Conservation (phyloP, 2,329 filamentous ascomycete species). For the Fusarium armeniacum region DNA sequence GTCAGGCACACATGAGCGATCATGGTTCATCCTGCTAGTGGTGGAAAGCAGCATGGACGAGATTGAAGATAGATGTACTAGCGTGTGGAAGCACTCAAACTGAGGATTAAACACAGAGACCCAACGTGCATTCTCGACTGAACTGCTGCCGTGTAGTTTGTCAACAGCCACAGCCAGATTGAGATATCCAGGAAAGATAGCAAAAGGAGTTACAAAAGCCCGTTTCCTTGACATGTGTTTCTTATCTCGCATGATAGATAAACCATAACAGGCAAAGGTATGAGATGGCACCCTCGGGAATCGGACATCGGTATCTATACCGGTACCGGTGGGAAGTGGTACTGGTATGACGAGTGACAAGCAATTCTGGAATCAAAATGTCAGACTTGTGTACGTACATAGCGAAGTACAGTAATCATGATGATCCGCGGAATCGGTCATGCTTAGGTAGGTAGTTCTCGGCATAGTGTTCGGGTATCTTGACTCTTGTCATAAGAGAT, state of each 20-base stretch:
- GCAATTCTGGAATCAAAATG: conserved; percentile 14
- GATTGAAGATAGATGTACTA: neutral
- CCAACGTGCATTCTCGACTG: neutral
- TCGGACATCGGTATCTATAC: conserved; percentile 37
- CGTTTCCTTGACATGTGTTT: conserved; percentile 5
- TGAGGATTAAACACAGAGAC: neutral
- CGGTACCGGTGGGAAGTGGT: conserved; percentile 13
- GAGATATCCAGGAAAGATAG: neutral
- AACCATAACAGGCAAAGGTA: conserved; percentile 22
- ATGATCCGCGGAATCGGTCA: conserved; percentile 30
- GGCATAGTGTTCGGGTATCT: conserved; percentile 43
- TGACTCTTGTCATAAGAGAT: conserved; percentile 22
- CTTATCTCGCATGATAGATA: conserved; percentile 19
- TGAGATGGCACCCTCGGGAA: conserved; percentile 35
- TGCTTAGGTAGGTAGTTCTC: conserved; percentile 12
- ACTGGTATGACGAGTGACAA: conserved; percentile 7
- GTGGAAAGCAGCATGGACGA: neutral
- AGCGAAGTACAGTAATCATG: neutral
- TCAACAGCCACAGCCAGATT: neutral
- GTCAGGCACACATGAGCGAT: conserved; percentile 9
- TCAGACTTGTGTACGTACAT: neutral
- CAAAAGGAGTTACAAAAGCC: neutral
- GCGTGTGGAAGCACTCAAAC: neutral
- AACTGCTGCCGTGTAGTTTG: neutral
- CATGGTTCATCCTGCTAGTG: neutral